Evolutionary conservation across 2,329 filamentous ascomycete species (phyloP), one percentile per base, ranked within the genome.

Genomic region (Talaromyces verruculosus): DNA sequence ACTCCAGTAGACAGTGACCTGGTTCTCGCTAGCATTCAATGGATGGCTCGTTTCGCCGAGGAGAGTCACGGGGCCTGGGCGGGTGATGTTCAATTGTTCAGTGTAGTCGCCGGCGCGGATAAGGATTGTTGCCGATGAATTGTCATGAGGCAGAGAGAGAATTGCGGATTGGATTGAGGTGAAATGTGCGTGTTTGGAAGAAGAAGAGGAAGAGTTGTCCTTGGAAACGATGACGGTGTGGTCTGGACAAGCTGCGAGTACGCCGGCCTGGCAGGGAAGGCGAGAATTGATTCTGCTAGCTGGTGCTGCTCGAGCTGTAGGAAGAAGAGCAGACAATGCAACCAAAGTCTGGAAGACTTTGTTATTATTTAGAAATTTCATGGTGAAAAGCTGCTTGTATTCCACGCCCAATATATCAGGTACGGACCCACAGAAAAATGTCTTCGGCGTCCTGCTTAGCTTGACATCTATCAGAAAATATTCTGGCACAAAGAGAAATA

Each of bases 71-170:
- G 88, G 87, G 0, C 84, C 87, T 1, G 79, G 75, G 0, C 88
- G 85, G 3, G 88, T 90, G 67, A 90, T 80, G 69, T 90, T 90
- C 67, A 90, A 76, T 75, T 89, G 87, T 71, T 89, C 88, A 0
- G 79, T 84, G 71, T 90, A 90, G 67, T 81, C 82, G 0, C 88
- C 88, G 0, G 86, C 80, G 0, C 84, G 82, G 55, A 90, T 83
- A 13, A 90, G 81, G 69, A 90, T 89, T 19, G 82, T 82, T 65
- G 84, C 79, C 0, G 82, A 72, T 5, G 76, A 76, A 17, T 78
- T 80, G 70, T 84, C 76, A 59, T 81, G 74, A 0, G 81, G 80
- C 3, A 84, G 72, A 51, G 81, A 81, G 11, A 79, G 71, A 39
- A 85, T 78, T 22, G 83, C 83, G 2, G 78, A 78, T 72, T 85